A percentile compares a stretch with the other conserved stretches of the same genome.
Evolutionary conservation across 2,329 filamentous ascomycete species (phyloP).

Genomic region (Aspergillus sp.): DNA sequence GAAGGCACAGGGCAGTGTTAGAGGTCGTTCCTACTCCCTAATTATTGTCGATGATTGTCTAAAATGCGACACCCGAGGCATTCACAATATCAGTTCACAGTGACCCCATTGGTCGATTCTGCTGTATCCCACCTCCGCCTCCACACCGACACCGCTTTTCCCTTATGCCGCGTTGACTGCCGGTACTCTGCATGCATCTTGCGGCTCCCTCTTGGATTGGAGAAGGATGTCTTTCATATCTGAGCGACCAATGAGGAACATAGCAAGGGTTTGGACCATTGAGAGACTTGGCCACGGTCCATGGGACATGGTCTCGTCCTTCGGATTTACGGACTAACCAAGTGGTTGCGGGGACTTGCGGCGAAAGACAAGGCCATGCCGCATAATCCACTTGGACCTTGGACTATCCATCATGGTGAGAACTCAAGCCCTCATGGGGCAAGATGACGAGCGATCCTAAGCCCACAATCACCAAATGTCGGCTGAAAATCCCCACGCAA

Average conservation of each 20-base stretch:
- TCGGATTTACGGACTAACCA: not conserved
- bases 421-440: not conserved
- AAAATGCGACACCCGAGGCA: not conserved
- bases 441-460: not conserved
- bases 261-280: not conserved
- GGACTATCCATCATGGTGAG: not conserved
- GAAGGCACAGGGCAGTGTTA: not conserved
- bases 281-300: not conserved
- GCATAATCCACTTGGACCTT: not conserved
- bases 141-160: not conserved
- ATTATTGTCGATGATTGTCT: not conserved
- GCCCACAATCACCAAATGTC: not conserved
- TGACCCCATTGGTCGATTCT: not conserved
- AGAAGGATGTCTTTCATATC: no score
- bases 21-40: not conserved
- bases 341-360: not conserved
- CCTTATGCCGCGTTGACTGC: no score
- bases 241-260: not conserved
- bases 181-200: not conserved
- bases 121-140: not conserved
- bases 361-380: not conserved
- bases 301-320: not conserved
- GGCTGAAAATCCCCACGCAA: conserved; percentile 7
- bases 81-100: not conserved
- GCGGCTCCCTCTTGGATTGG: not conserved